Percentiles rank a stretch among this genome's conserved stretches.
Conservation (phyloP, 371 early-diverging fungal species). For the Mucor circinelloides region DNA sequence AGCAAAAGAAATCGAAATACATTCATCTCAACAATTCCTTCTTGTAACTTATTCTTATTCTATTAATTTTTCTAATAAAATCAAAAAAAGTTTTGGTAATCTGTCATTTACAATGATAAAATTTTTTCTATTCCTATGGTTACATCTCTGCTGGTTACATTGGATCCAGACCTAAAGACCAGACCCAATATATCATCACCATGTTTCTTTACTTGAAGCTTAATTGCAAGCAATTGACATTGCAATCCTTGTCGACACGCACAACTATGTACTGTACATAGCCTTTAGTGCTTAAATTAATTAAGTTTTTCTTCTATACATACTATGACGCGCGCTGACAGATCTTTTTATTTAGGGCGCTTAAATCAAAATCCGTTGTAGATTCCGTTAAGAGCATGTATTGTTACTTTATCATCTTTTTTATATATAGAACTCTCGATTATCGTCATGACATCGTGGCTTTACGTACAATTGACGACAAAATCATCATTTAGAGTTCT, state of each 20-base stretch:
- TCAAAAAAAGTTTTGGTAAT: not conserved
- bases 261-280: not conserved
- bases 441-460: constrained; percentile 8
- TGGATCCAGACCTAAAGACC: not conserved
- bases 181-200: not conserved
- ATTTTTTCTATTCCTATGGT: not conserved
- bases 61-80: not conserved
- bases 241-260: not conserved
- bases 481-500: not conserved
- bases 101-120: not conserved
- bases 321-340: not conserved
- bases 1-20: not conserved
- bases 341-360: not conserved
- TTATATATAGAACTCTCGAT: not conserved
- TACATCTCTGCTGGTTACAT: not conserved
- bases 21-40: not conserved
- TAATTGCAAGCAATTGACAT: not conserved
- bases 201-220: not conserved
- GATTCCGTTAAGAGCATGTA: not conserved
- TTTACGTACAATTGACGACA: constrained; percentile 4
- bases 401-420: not conserved
- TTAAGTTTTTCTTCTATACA: not conserved
- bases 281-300: not conserved
- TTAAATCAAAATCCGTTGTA: not conserved
- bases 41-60: not conserved